Base-by-base conservation (phyloP, 2,329 filamentous ascomycete genomes). In the Trichoderma koningii region DNA sequence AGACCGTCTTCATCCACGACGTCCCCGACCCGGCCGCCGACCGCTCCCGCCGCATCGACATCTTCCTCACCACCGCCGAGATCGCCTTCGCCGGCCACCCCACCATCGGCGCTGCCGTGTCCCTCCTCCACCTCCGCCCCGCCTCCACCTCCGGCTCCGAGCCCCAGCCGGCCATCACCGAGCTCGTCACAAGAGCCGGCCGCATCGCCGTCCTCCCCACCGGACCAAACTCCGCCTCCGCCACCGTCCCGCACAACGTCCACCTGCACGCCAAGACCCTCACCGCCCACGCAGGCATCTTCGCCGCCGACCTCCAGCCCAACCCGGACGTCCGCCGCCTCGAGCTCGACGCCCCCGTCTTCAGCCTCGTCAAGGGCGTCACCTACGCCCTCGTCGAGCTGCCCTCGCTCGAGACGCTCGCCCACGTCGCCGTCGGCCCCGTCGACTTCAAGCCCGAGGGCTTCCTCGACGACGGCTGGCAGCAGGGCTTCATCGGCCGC, bases 341-440 rank as follows among this genome's bases (percentile, higher is more conserved):
- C 5, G 79, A 81, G 74, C 68, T 78, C 38, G 66, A 69, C 12
- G 79, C 82, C 9, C 82, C 83, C 15, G 71, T 85, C 19, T 81
- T 87, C 64, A 87, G 84, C 68, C 85, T 93, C 52, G 89, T 92
- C 42, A 86, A 85, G 51, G 91, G 90, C 55, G 89, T 93, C 87
- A 85, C 85, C 0, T 93, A 92, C 74, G 76, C 86, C n/a, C 82
- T 91, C 38, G 79, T 90, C 15, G 78, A 85, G 69, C 79, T 95
- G 23, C 79, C 84, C 0, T 82, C 81, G 62, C 75, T 91, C 10
- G 85, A 86, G 34, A 81, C 83, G 7, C 79, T 94, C 19, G 81
- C 77, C 5, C 70, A 75, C 14, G 77, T 80, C 3, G 69, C 75
- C 34, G 69, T 69, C 3, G 70, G 73, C 41, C 69, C 70, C 34